phyloP scores from a whole-genome alignment of 2,329 filamentous ascomycete species.

The Fusarium sp. region DNA sequence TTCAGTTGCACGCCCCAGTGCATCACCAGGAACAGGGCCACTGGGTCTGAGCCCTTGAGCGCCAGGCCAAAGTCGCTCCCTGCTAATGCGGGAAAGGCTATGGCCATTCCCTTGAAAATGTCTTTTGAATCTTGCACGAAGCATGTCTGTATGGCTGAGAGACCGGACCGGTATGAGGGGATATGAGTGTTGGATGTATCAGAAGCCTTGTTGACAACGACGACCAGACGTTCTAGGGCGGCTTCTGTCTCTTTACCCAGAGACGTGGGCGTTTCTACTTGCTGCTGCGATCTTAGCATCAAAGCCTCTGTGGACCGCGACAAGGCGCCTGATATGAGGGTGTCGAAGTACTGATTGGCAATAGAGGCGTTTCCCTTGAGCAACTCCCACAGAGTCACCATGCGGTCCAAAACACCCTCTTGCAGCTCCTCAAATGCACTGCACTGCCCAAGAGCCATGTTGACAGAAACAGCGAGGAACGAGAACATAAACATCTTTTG shows the following conservation, averaged over 20 bases:
- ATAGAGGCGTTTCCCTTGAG: slow-evolving; percentile 38
- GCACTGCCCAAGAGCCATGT: slow-evolving; percentile 43
- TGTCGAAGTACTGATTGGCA: slow-evolving; percentile 31
- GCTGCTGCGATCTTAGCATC: slow-evolving; percentile 14
- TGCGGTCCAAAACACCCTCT: slow-evolving; percentile 29
- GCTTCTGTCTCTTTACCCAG: slow-evolving; percentile 16
- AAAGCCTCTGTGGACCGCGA: slow-evolving; percentile 31
- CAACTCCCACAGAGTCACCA: slow-evolving; percentile 35
- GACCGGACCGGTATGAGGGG: slow-evolving; percentile 25
- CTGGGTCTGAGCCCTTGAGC: slow-evolving; percentile 48
- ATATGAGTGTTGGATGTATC: not conserved
- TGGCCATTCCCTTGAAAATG: slow-evolving; percentile 47
- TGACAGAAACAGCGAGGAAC: slow-evolving; percentile 38
- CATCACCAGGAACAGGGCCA: slow-evolving; percentile 52
- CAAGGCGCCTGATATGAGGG: slow-evolving; percentile 32
- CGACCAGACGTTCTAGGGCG: slow-evolving; percentile 16
- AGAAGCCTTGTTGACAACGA: slow-evolving; percentile 31
- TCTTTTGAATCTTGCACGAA: slow-evolving; percentile 52
- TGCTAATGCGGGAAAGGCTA: slow-evolving; percentile 47
- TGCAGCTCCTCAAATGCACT: slow-evolving; percentile 21
- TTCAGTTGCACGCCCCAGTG: slow-evolving; percentile 53
- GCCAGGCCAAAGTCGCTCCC: slow-evolving; percentile 48
- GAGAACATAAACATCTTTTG: slow-evolving; percentile 43
- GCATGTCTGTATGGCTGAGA: slow-evolving; percentile 50
- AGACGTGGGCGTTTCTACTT: slow-evolving; percentile 4